Percentiles rank a stretch among this genome's conserved stretches.
Conservation (phyloP, 805 yeast species). For the Aciculoconidium aculeatum region DNA sequence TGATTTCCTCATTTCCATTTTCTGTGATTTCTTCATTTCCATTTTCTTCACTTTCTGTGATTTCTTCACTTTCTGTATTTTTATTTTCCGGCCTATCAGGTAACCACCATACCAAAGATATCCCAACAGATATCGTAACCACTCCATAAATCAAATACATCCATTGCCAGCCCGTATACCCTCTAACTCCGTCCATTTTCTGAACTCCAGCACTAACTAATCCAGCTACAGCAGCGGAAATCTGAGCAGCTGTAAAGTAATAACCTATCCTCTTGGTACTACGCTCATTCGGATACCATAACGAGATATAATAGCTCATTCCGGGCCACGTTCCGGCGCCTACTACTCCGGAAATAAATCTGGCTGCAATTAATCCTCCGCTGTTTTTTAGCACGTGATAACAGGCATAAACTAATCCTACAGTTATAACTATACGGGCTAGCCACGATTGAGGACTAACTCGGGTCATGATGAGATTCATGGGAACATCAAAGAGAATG, state of each 20-base stretch:
- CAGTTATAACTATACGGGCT: constrained; percentile 67
- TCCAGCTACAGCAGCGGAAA: constrained; percentile 88
- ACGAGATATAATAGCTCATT: constrained; percentile 71
- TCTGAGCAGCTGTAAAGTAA: constrained; percentile 86
- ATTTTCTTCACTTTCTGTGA: too few relatives aligned
- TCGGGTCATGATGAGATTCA: constrained; percentile 79
- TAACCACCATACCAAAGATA: constrained; percentile 71
- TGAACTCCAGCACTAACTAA: constrained; percentile 85
- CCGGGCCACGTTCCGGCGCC: constrained; percentile 94
- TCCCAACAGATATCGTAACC: constrained; percentile 58
- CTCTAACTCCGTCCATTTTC: constrained; percentile 65
- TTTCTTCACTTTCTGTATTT: too few relatives aligned
- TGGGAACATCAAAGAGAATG: constrained; percentile 81
- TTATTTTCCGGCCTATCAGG: constrained; percentile 69
- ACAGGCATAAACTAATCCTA: constrained; percentile 74
- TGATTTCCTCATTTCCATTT: too few relatives aligned
- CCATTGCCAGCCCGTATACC: constrained; percentile 84
- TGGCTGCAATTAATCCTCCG: constrained; percentile 60
- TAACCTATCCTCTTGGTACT: constrained; percentile 78
- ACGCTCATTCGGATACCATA: constrained; percentile 81
- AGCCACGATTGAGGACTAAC: constrained; percentile 84
- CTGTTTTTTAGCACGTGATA: constrained; percentile 54
- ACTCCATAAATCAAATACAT: constrained; percentile 73
- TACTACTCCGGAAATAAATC: constrained; percentile 68
- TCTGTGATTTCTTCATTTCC: too few relatives aligned